Evolutionary conservation across 75 land plant species (phyloP), one percentile per base, ranked within the genome.

Genomic region (Chamaecyparis obtusa): DNA sequence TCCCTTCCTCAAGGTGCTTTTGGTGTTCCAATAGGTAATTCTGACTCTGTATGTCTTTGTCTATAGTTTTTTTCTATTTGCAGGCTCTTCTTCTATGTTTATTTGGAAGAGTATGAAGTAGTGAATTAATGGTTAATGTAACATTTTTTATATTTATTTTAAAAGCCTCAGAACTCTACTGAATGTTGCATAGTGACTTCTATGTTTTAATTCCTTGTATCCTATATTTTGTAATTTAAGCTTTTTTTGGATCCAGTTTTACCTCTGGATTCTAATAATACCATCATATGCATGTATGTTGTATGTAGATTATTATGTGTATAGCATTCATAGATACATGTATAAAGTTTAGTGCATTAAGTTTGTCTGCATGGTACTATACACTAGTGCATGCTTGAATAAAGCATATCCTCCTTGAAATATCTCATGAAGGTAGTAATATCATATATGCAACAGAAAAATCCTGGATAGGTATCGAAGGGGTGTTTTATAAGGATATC

Each of bases 1-100:
- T 71, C 85, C 48, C 89, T 89, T 21, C 89, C 89, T 27, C 85
- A 67, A 13, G 89, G 64, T n/a, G 85, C 89, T 13, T 88, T 89
- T 88, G 54, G 27, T 41, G 24, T n/a, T 81, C 83, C 83, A n/a
- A 44, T 44, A n/a, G 83, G 83, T 81, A 37, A 32, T n/a, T 81
- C 83, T n/a, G 51, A 27, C 48, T 39, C 48, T 80, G 11, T 43
- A 10, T 80, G 7, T 44, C 14, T 81, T 81, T 1, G n/a, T 21
- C 51, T 46, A 2, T 81, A 46, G 51, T 9, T 27, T 27, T 81
- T 81, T 43, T 32, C 11, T 7, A 24, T 44, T 41, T 81, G 48
- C 32, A 44, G 16, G 5, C 54, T 44, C 49, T n/a, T 81, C 32
- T 0, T 44, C 3, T 9, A 44, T 80, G 51, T 44, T 13, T 80